A percentile compares a stretch with the other conserved stretches of the same genome.
phyloP scores from a whole-genome alignment of 768 basidiomycete genomes.

The Paxillus involutus region DNA sequence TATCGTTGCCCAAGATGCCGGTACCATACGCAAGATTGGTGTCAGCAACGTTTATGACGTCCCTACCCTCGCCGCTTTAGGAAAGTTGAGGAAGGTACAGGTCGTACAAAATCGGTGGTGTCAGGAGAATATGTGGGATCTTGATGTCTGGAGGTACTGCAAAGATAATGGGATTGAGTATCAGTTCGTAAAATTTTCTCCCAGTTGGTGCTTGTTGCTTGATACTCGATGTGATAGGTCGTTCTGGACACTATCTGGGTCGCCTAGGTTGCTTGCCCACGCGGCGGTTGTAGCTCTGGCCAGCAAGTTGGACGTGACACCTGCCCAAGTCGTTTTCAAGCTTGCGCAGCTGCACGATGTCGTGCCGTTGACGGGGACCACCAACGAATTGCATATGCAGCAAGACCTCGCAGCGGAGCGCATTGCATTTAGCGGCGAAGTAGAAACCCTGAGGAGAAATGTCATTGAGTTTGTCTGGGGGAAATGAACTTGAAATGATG shows the following conservation, averaged over 20 bases:
- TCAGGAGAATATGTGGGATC: conserved; percentile 77
- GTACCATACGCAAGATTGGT: conserved; percentile 64
- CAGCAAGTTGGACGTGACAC: conserved; percentile 47
- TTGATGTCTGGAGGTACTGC: conserved; percentile 63
- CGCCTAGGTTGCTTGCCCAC: conserved; percentile 58
- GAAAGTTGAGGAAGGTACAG: conserved; percentile 55
- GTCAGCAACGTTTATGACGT: conserved; percentile 79
- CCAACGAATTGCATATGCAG: conserved; percentile 61
- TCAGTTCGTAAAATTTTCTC: conserved; percentile 46
- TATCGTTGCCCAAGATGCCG: conserved; percentile 60
- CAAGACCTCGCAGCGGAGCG: conserved; percentile 54
- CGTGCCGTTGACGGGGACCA: conserved; percentile 76
- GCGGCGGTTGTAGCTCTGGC: conserved; percentile 47
- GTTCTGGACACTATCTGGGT: conserved; percentile 87
- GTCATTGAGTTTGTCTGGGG: conserved; percentile 32
- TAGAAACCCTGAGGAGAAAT: conserved; percentile 22
- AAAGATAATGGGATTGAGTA: conserved; percentile 63
- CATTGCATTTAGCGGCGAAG: conserved; percentile 34
- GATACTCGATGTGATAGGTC: conserved; percentile 44
- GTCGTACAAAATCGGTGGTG: conserved; percentile 88
- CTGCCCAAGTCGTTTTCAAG: conserved; percentile 67
- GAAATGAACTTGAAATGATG: conserved; percentile 6
- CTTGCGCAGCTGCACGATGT: conserved; percentile 67
- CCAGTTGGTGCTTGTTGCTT: neutral
- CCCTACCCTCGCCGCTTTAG: conserved; percentile 49